Evolutionary conservation across 768 basidiomycete species (phyloP), one percentile per base, ranked within the genome.

Genomic region (Tulasnella sp.): DNA sequence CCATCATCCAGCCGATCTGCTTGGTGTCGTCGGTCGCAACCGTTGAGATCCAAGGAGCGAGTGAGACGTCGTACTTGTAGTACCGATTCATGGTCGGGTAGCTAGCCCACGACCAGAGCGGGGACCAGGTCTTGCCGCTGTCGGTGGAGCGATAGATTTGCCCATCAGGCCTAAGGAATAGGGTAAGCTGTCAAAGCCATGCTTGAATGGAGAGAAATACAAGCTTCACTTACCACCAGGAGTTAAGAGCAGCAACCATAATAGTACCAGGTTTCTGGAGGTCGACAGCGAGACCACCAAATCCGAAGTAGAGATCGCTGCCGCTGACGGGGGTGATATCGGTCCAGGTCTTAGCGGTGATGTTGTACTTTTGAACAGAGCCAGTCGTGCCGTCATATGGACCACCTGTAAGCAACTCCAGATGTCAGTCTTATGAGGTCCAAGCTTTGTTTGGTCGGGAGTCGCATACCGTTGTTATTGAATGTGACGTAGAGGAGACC

Each of bases 1-100:
- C 88, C 84, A 89, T 89, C 88, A 88, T 88, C 88, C 88, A 89
- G 11, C 88, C 88, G 63, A 88, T 84, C 73, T 75, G 71, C 71
- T 76, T 76, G 35, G 63, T 73, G 14, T 75, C 76, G 26, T 76
- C 74, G 6, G 67, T 37, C 39, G 63, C 68, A 22, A 59, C 71
- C 4, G 72, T 44, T 16, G 70, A 12, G 26, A 72, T 72, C 70
- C 70, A 72, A 1, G 70, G 70, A 65, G 70, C 70, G 65, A 86
- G 81, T 6, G 81, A 76, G 76, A 86, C 83, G 65, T 83, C 84
- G 78, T 88, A 88, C 0, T 81, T 79, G 78, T 87, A 89, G 77
- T 83, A 85, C 52, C 80, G 79, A 41, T 75, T 73, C 62, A 86
- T 75, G 4, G 77, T 80, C 0, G 86, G 85, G 74, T 84, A 85